A percentile compares a stretch with the other conserved stretches of the same genome.
Conservation (phyloP, 2,329 filamentous ascomycete species). For the Xylaria arbuscula region DNA sequence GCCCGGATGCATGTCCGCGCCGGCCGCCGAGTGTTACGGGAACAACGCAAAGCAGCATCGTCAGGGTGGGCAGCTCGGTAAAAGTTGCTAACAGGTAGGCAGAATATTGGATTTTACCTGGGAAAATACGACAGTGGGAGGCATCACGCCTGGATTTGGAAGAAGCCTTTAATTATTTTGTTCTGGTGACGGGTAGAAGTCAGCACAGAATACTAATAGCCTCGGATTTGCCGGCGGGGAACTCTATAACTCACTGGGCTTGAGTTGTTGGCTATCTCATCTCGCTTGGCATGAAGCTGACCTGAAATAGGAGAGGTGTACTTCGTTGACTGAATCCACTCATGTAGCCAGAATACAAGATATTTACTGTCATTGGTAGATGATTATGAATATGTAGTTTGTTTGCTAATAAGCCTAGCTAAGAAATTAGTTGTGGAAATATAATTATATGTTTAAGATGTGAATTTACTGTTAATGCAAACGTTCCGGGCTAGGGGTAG, state of each 20-base stretch:
- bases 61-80: slow-evolving; percentile 12
- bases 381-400: too few relatives aligned
- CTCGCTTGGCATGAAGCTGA: neutral
- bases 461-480: neutral
- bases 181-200: too few relatives aligned
- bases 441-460: too few relatives aligned
- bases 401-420: too few relatives aligned
- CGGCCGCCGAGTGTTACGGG: slow-evolving; percentile 16
- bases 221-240: too few relatives aligned
- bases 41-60: slow-evolving; percentile 10
- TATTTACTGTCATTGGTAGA: neutral
- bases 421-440: too few relatives aligned
- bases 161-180: neutral
- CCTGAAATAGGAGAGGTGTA: neutral
- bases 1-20: slow-evolving; percentile 20
- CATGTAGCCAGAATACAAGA: neutral
- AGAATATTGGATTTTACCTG: neutral
- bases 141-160: neutral
- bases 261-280: too few relatives aligned
- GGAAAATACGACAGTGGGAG: neutral
- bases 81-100: slow-evolving; percentile 11
- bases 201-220: neutral
- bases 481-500: too few relatives aligned
- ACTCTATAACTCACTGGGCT: neutral
- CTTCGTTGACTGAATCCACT: neutral